These are phyloP conservation scores for Hygrocybe coccinea DNA, from an alignment of 768 basidiomycete genomes.

Conservation along the genomic window DNA sequence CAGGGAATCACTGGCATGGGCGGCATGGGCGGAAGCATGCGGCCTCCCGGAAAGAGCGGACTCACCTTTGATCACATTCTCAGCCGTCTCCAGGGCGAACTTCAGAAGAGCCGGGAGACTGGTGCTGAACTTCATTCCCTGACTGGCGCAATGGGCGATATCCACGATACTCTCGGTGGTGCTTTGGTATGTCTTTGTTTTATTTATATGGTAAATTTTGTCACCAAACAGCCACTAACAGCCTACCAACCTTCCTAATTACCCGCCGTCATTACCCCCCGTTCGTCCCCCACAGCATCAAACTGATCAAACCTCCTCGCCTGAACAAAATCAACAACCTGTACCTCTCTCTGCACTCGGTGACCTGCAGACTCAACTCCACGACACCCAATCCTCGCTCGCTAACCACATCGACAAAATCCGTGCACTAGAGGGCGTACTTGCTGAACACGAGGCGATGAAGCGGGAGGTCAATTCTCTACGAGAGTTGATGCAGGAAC, in stretches of 20 bases:
- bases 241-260: conserved; percentile 59
- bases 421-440: conserved; percentile 71
- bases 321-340: conserved; percentile 16
- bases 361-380: conserved; percentile 77
- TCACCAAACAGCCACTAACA: conserved; percentile 22
- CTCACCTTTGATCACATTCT: conserved; percentile 91
- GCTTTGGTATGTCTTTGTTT: conserved; percentile 51
- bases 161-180: conserved; percentile 87
- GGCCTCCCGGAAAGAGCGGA: conserved; percentile 76
- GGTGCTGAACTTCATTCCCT: conserved; percentile 78
- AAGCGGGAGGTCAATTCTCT: conserved; percentile 72
- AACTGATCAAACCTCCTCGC: conserved; percentile 21
- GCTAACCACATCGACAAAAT: conserved; percentile 77
- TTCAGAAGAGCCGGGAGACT: conserved; percentile 94
- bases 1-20: conserved; percentile 68
- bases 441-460: conserved; percentile 81
- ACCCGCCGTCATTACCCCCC: conserved; percentile 62
- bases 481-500: conserved; percentile 60
- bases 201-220: not conserved
- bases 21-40: conserved; percentile 67
- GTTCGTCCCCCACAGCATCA: conserved; percentile 45
- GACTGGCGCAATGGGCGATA: conserved; percentile 78
- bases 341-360: conserved; percentile 32
- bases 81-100: conserved; percentile 81
- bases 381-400: conserved; percentile 77